These are phyloP conservation scores for Cyberlindnera suaveolens DNA, from an alignment of 805 yeast species.

Conservation along the genomic window DNA sequence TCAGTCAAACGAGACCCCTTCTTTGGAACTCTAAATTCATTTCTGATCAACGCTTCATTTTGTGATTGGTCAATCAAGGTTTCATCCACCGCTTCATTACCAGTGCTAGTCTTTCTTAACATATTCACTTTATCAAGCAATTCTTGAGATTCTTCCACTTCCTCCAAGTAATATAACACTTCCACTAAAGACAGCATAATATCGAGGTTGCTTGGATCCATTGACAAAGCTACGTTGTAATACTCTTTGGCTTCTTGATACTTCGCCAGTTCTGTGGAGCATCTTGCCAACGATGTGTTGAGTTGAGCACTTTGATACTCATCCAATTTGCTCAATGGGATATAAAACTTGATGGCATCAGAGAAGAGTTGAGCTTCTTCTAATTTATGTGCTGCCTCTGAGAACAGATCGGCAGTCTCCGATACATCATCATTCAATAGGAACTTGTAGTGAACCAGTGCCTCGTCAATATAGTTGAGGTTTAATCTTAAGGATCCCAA, in stretches of 20 bases:
- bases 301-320: conserved; percentile 45
- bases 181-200: conserved; percentile 77
- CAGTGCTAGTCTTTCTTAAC: conserved; percentile 21
- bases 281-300: conserved; percentile 57
- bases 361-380: conserved; percentile 61
- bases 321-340: conserved; percentile 48
- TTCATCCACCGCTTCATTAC: conserved; percentile 20
- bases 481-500: conserved; percentile 70
- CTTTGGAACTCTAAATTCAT: conserved; percentile 22
- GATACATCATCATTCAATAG: conserved; percentile 50
- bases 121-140: conserved; percentile 47
- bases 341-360: conserved; percentile 69
- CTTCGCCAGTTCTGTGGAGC: conserved; percentile 68
- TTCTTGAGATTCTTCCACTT: conserved; percentile 47
- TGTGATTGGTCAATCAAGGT: not conserved
- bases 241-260: conserved; percentile 58
- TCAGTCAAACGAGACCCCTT: conserved; percentile 27
- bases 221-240: conserved; percentile 45
- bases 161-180: conserved; percentile 61
- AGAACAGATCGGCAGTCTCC: conserved; percentile 66
- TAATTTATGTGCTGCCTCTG: conserved; percentile 69
- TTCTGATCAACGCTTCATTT: conserved; percentile 20
- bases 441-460: conserved; percentile 59
- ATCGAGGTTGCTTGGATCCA: conserved; percentile 62
- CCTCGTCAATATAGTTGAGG: conserved; percentile 59